Conservation (phyloP, 2,329 filamentous ascomycete genomes). For the Thielaviopsis euricoi region DNA sequence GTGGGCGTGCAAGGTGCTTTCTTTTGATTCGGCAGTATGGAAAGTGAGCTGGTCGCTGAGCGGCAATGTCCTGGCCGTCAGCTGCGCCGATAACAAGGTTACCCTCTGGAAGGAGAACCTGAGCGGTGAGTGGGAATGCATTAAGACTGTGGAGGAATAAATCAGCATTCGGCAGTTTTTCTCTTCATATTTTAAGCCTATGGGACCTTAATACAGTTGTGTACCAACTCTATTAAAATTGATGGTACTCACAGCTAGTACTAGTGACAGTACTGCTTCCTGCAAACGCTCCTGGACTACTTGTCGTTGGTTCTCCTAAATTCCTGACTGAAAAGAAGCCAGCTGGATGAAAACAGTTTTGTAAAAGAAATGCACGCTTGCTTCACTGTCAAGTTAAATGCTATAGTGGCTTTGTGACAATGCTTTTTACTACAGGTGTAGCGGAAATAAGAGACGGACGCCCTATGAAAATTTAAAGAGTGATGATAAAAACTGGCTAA, state of each 20-base stretch:
- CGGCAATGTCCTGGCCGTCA: slow-evolving; percentile 89
- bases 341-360: too few relatives aligned
- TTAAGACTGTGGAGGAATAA: slow-evolving; percentile 90
- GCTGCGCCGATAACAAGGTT: slow-evolving; percentile 89
- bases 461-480: neutral
- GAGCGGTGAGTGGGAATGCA: slow-evolving; percentile 89
- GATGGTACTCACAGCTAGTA: neutral
- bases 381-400: too few relatives aligned
- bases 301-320: too few relatives aligned
- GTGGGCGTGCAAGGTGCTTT: slow-evolving; percentile 74
- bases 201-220: neutral
- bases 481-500: neutral
- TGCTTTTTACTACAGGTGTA: neutral
- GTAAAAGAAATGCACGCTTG: too few relatives aligned
- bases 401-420: neutral
- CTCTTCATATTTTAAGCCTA: neutral
- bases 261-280: too few relatives aligned
- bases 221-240: neutral
- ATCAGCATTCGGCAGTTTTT: neutral
- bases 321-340: too few relatives aligned
- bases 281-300: too few relatives aligned
- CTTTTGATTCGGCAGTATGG: slow-evolving; percentile 84
- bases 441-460: too few relatives aligned
- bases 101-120: slow-evolving; percentile 98
- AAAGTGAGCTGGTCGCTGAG: slow-evolving; percentile 95